Evolutionary conservation across 179 eudicot species (phyloP).

Genomic region (Beta macrorhiza): DNA sequence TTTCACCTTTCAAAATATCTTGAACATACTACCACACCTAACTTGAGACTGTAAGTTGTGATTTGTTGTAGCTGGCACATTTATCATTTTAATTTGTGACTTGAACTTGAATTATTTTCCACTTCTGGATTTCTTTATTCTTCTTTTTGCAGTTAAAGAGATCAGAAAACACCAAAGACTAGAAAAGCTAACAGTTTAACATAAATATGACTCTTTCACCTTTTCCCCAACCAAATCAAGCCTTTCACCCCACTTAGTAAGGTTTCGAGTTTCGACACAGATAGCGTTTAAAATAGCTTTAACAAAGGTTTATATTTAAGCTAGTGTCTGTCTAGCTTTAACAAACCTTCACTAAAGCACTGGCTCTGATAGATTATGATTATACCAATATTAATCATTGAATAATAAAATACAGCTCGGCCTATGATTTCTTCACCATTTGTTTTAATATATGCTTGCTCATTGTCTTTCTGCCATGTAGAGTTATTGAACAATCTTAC

Average conservation of each 20-base stretch:
- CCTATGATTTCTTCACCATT: background rate
- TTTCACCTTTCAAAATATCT: too few relatives aligned
- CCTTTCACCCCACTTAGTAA: background rate
- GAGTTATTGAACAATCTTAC: background rate
- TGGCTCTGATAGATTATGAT: background rate
- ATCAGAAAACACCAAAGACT: background rate
- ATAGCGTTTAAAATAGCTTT: background rate
- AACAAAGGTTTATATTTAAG: constrained; percentile 1
- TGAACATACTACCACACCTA: too few relatives aligned
- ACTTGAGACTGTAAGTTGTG: too few relatives aligned
- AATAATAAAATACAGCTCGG: background rate
- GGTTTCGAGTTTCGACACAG: background rate
- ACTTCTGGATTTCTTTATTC: background rate
- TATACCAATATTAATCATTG: background rate
- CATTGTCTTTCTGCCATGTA: background rate
- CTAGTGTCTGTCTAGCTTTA: background rate
- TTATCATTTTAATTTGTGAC: background rate
- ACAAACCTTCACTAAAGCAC: background rate
- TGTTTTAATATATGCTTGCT: background rate
- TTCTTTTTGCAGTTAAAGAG: background rate
- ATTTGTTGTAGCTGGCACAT: too few relatives aligned
- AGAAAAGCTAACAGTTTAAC: background rate
- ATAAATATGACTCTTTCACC: background rate
- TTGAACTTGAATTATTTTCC: background rate
- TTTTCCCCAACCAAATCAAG: background rate